Percentiles rank a stretch among this genome's conserved stretches.
Evolutionary conservation across 2,329 filamentous ascomycete genomes (phyloP).

Genomic region (Bimuria novae-zelandiae): DNA sequence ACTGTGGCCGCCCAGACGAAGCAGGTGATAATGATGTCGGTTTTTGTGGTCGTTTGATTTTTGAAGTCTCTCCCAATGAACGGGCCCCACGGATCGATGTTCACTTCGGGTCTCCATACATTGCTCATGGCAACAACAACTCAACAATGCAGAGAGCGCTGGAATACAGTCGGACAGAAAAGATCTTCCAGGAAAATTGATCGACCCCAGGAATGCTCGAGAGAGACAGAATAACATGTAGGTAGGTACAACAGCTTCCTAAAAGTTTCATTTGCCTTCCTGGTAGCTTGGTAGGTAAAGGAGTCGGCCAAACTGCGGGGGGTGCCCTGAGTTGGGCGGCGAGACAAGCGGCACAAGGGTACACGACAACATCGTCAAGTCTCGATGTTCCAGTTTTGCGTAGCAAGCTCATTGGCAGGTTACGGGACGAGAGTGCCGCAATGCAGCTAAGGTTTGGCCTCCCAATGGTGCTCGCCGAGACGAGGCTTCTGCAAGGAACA

Average conservation of each 20-base stretch:
- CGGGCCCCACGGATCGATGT: conserved; percentile 22
- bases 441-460: neutral
- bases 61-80: conserved; percentile 23
- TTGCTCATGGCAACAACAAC: conserved; percentile 7
- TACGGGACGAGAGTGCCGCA: neutral
- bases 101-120: conserved; percentile 15
- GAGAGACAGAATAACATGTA: too few relatives aligned
- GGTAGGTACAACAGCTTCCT: too few relatives aligned
- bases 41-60: conserved; percentile 32
- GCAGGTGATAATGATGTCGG: conserved; percentile 39
- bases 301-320: neutral
- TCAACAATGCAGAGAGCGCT: too few relatives aligned
- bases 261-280: too few relatives aligned
- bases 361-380: neutral
- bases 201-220: neutral
- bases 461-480: neutral
- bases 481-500: neutral
- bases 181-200: neutral
- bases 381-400: neutral
- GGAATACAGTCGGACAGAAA: neutral
- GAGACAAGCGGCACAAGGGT: neutral
- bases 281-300: neutral
- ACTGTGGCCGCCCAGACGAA: conserved; percentile 36
- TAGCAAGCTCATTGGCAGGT: neutral
- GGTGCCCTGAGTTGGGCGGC: neutral